A percentile compares a stretch with the other conserved stretches of the same genome.
Conservation (phyloP, 2,329 filamentous ascomycete species). For the Beauveria sp. region DNA sequence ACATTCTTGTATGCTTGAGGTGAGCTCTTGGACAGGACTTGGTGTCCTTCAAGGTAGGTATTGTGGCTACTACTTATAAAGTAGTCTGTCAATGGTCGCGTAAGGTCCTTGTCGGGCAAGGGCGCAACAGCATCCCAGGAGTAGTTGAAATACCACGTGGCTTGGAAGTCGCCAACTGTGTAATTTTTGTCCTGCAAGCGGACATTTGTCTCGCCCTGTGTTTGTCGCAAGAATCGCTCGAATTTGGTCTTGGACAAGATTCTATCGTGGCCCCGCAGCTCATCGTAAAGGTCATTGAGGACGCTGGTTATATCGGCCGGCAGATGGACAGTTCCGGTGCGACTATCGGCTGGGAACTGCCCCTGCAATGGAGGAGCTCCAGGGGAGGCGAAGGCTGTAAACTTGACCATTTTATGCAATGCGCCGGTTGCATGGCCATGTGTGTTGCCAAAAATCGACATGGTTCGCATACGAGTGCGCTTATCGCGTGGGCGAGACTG, state of each 20-base stretch:
- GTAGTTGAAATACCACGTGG: conserved; percentile 36
- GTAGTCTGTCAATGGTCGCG: conserved; percentile 73
- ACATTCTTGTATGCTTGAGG: conserved; percentile 72
- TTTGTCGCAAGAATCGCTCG: conserved; percentile 38
- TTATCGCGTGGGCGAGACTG: not conserved
- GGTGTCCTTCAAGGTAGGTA: conserved; percentile 83
- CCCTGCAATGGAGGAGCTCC: conserved; percentile 21
- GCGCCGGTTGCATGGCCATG: conserved; percentile 22
- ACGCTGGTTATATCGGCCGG: conserved; percentile 41
- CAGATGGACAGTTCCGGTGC: conserved; percentile 30
- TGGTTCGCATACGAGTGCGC: conserved; percentile 26
- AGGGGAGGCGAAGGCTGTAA: conserved; percentile 24
- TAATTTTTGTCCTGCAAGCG: conserved; percentile 34
- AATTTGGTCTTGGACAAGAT: conserved; percentile 31
- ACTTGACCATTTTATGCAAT: conserved; percentile 27
- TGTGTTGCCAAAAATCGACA: conserved; percentile 32
- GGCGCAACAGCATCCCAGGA: conserved; percentile 37
- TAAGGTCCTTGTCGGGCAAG: conserved; percentile 47
- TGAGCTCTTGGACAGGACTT: conserved; percentile 70
- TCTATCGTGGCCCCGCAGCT: conserved; percentile 29
- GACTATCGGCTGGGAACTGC: conserved; percentile 14
- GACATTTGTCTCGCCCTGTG: conserved; percentile 37
- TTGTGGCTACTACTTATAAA: conserved; percentile 95
- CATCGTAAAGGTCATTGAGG: conserved; percentile 39
- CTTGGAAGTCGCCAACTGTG: conserved; percentile 41